A percentile compares a stretch with the other conserved stretches of the same genome.
Evolutionary conservation across 2,329 filamentous ascomycete species (phyloP).

Genomic region (Rutstroemia sp.): DNA sequence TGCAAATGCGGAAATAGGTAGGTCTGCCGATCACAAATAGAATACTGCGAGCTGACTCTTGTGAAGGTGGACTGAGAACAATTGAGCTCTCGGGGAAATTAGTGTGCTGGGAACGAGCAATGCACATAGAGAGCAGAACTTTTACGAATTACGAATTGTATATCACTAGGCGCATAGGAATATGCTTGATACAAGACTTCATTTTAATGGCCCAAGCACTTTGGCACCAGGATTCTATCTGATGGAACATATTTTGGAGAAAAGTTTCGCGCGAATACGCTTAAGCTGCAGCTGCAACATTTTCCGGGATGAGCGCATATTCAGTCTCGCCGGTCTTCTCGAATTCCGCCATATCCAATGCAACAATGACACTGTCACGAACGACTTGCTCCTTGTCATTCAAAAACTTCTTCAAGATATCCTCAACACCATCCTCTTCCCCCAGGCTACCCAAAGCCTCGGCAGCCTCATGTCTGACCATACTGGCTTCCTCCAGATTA

Average conservation of each 20-base stretch:
- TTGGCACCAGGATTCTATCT: constrained; percentile 24
- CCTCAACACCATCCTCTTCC: constrained; percentile 88
- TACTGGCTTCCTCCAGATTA: constrained; percentile 76
- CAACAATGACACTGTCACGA: constrained; percentile 88
- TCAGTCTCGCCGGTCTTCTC: constrained; percentile 84
- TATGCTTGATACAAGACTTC: constrained; percentile 11
- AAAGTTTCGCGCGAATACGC: background rate
- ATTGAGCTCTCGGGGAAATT: constrained; percentile 23
- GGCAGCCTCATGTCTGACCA: constrained; percentile 96
- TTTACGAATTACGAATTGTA: background rate
- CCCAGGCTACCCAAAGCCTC: constrained; percentile 92
- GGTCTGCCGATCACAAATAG: constrained; percentile 28
- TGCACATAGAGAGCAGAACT: background rate
- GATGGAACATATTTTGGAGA: background rate
- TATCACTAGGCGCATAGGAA: background rate
- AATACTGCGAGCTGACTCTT: background rate
- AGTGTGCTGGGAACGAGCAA: background rate
- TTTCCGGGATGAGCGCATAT: constrained; percentile 82
- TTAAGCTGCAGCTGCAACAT: constrained; percentile 21
- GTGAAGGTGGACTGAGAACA: constrained; percentile 32
- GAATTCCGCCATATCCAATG: constrained; percentile 95
- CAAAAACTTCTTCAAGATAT: constrained; percentile 73
- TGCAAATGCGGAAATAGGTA: constrained; percentile 85
- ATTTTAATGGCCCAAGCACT: constrained; percentile 28
- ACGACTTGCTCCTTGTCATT: constrained; percentile 91